A percentile compares a stretch with the other conserved stretches of the same genome.
Conservation (phyloP, 2,329 filamentous ascomycete species). For the Cladosporium sp. region DNA sequence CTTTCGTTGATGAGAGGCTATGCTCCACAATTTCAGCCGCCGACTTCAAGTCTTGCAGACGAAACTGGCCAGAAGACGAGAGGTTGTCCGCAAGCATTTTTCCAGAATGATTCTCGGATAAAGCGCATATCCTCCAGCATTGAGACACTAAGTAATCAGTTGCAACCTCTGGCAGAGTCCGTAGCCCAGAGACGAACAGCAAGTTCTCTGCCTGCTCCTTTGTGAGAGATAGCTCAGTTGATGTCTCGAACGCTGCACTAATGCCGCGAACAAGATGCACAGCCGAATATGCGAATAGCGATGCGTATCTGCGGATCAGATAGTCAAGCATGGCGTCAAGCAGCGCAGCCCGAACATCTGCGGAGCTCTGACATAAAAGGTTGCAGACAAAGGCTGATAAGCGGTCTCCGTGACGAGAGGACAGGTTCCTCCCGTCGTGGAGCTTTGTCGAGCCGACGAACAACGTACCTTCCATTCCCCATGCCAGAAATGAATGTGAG, state of each 20-base stretch:
- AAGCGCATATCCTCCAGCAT: constrained; percentile 23
- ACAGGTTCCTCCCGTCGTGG: constrained; percentile 23
- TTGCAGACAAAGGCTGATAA: constrained; percentile 34
- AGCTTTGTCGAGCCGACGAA: constrained; percentile 39
- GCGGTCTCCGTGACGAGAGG: constrained; percentile 39
- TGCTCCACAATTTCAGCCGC: not conserved
- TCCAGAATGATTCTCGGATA: not conserved
- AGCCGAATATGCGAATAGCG: constrained; percentile 39
- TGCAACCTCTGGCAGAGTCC: constrained; percentile 41
- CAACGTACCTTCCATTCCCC: constrained; percentile 43
- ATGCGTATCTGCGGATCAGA: constrained; percentile 26
- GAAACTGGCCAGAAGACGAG: not conserved
- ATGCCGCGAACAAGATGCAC: constrained; percentile 43
- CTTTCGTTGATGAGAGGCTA: not conserved
- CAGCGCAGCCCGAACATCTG: constrained; percentile 14
- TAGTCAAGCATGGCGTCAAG: constrained; percentile 30
- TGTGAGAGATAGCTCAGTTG: constrained; percentile 17
- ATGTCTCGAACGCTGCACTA: constrained; percentile 28
- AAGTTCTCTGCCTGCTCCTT: constrained; percentile 31
- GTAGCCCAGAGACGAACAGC: constrained; percentile 32
- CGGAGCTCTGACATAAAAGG: constrained; percentile 26
- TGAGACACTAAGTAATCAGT: constrained; percentile 35
- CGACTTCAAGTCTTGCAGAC: not conserved
- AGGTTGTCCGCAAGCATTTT: not conserved
- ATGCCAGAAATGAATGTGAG: constrained; percentile 40